Evolutionary conservation across 108 stramenopile genomes (phyloP), one percentile per base, ranked within the genome.

Genomic region (Licmophora abbreviata): DNA sequence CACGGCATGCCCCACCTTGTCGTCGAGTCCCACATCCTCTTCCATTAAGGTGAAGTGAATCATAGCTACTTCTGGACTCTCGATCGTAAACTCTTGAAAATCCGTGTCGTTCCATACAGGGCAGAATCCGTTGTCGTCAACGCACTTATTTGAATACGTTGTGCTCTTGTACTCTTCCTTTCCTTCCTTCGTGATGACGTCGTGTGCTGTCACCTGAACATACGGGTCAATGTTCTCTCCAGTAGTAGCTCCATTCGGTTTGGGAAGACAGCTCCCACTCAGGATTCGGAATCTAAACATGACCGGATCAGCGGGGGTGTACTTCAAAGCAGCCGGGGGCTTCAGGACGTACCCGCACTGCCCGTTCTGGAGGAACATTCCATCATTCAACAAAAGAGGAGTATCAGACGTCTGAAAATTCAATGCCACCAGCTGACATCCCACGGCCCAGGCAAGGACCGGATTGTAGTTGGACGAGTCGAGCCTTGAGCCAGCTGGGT

Each of bases 391-490:
- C 18, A 66, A 52, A 57, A 94, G 64, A 6, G 77, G 54, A 14
- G 67, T 40, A 45, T 88, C 90, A 32, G 63, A 30, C 0, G 93
- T 89, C 54, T 97, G 96, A 53, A 85, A 93, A 66, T 97, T 97
- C 30, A 97, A 65, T 6, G 94, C 90, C 30, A 94, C 93, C 33
- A 97, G 54, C 69, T 97, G 96, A 49, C 63, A 77, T n/a, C 94
- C 94, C 54, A 82, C 64, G 23, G 68, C 41, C 94, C 94, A 97
- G n/a, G 81, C 70, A 23, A 90, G 36, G 14, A 84, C 46, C 24
- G 96, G 96, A 72, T 86, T 85, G 63, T 85, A 95, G 63, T 97
- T 97, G 36, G 84, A 86, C 3, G 92, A 94, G 56, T 95, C 90
- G 4, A 94, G 66, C 22, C 89, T 59, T 29, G 49, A 24, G 10